A percentile compares a stretch with the other conserved stretches of the same genome.
Conservation (phyloP, 164 flowering plant species). For the Macadamia integrifolia region DNA sequence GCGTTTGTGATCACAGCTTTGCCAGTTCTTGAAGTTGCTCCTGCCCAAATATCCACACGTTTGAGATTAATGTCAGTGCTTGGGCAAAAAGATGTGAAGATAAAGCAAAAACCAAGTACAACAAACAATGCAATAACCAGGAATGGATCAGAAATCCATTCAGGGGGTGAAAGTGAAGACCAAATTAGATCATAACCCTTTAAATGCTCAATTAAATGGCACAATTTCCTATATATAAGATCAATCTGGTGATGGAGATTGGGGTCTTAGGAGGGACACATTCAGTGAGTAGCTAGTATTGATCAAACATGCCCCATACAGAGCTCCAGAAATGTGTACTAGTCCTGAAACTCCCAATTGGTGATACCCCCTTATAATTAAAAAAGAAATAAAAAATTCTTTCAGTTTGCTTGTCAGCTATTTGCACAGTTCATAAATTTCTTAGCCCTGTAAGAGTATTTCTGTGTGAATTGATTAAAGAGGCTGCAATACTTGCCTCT, state of each 20-base stretch:
- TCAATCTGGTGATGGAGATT: too few relatives aligned
- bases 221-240: too few relatives aligned
- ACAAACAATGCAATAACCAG: too few relatives aligned
- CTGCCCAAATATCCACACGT: slow-evolving; percentile 29
- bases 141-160: not conserved
- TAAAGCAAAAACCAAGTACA: not conserved
- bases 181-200: too few relatives aligned
- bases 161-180: not conserved
- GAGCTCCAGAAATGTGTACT: too few relatives aligned
- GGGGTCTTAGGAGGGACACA: too few relatives aligned
- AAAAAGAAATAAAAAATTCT: too few relatives aligned
- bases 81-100: not conserved
- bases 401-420: not conserved
- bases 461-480: not conserved
- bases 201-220: too few relatives aligned
- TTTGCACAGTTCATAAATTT: not conserved
- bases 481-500: slow-evolving; percentile 47
- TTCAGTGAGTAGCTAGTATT: not conserved
- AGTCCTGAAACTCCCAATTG: too few relatives aligned
- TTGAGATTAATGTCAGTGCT: not conserved
- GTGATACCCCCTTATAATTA: not conserved
- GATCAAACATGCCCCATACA: too few relatives aligned
- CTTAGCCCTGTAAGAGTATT: too few relatives aligned
- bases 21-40: slow-evolving; percentile 68
- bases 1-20: slow-evolving; percentile 15